A percentile compares a stretch with the other conserved stretches of the same genome.
phyloP scores from a whole-genome alignment of 495 filamentous ascomycete species.

The Penicillium subrubescens region DNA sequence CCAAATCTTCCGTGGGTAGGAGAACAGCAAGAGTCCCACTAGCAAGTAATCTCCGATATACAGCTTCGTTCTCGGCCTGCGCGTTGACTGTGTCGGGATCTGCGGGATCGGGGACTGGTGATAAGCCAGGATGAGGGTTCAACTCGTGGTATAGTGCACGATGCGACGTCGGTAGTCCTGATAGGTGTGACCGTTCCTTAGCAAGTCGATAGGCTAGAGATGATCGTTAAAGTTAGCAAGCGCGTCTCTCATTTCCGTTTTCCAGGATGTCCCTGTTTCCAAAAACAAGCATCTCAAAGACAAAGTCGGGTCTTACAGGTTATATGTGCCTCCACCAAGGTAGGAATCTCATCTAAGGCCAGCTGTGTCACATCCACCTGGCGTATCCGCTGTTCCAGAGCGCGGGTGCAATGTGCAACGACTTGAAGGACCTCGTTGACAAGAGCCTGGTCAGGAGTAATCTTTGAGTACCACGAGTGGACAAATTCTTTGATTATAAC shows the following conservation, averaged over 20 bases:
- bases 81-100: constrained; percentile 52
- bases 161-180: constrained; percentile 39
- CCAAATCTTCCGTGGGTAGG: constrained; percentile 87
- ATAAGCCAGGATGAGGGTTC: constrained; percentile 76
- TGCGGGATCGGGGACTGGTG: constrained; percentile 65
- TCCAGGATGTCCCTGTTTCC: not conserved
- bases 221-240: constrained; percentile 11
- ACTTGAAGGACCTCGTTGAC: constrained; percentile 84
- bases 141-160: constrained; percentile 80
- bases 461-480: constrained; percentile 86
- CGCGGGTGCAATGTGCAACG: constrained; percentile 86
- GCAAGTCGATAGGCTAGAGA: constrained; percentile 53
- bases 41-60: constrained; percentile 80
- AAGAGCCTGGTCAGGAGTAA: constrained; percentile 86
- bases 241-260: not conserved
- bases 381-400: constrained; percentile 79
- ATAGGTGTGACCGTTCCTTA: constrained; percentile 54
- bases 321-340: constrained; percentile 77
- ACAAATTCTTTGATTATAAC: constrained; percentile 88
- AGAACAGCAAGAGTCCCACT: constrained; percentile 77
- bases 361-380: constrained; percentile 81
- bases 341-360: constrained; percentile 86
- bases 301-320: constrained; percentile 59
- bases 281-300: constrained; percentile 14
- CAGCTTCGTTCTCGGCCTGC: constrained; percentile 74